Percentiles rank a stretch among this genome's conserved stretches.
These are phyloP conservation scores for Crithidia brevicula DNA, from an alignment of 208 protist genomes.

Conservation along the genomic window DNA sequence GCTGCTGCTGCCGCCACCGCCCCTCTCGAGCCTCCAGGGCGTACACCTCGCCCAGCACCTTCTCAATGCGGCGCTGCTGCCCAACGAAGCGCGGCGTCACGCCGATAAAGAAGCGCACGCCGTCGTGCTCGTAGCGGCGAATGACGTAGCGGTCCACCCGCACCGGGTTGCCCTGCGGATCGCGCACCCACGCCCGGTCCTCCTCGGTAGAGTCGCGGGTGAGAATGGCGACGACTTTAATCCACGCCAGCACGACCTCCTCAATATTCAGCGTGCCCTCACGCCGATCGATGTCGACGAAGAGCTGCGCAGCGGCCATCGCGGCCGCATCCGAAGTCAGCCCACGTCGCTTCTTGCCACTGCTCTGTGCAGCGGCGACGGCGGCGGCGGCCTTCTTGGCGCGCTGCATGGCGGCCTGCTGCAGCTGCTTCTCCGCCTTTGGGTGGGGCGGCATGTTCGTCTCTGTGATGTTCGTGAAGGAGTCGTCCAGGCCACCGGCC, in stretches of 20 bases:
- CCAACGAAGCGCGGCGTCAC: slow-evolving; percentile 70
- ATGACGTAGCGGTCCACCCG: slow-evolving; percentile 77
- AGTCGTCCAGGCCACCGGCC: slow-evolving; percentile 49
- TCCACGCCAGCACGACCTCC: slow-evolving; percentile 78
- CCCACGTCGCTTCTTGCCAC: slow-evolving; percentile 14
- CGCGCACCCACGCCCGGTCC: slow-evolving; percentile 64
- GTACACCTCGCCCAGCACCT: slow-evolving; percentile 41
- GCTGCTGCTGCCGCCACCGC: slow-evolving; percentile 1
- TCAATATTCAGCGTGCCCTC: slow-evolving; percentile 71
- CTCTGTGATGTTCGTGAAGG: slow-evolving; percentile 37
- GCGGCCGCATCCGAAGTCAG: slow-evolving; percentile 4
- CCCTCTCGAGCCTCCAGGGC: slow-evolving; percentile 36
- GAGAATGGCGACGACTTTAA: slow-evolving; percentile 52
- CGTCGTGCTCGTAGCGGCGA: slow-evolving; percentile 70
- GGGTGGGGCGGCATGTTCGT: slow-evolving; percentile 32
- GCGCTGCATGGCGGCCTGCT: slow-evolving; percentile 41
- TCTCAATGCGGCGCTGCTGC: slow-evolving; percentile 55
- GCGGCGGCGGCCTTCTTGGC: slow-evolving; percentile 34
- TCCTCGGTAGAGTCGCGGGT: slow-evolving; percentile 56
- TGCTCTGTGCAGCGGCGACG: slow-evolving; percentile 20
- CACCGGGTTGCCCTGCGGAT: slow-evolving; percentile 43
- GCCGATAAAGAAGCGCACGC: slow-evolving; percentile 76
- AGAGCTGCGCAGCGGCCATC: slow-evolving; percentile 19
- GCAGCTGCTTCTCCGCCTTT: slow-evolving; percentile 54
- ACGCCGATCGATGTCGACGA: slow-evolving; percentile 38